Evolutionary conservation across 2,329 filamentous ascomycete species (phyloP).

Genomic region (Tolypocladium tundrense): DNA sequence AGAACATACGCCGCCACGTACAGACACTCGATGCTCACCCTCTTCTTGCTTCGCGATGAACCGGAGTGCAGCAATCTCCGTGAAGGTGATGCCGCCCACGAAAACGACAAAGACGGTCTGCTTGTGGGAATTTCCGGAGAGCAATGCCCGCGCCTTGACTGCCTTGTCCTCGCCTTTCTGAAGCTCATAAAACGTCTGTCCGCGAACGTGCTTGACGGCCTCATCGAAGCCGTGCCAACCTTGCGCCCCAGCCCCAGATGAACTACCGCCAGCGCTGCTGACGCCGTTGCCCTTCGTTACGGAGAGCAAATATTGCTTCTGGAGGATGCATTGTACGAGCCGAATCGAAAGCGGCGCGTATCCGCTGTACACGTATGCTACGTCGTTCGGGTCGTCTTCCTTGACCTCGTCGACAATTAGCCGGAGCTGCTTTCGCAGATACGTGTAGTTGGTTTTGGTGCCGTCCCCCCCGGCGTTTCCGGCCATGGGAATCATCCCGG

Average conservation of each 20-base stretch:
- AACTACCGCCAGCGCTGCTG: slow-evolving; percentile 12
- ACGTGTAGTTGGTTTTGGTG: slow-evolving; percentile 81
- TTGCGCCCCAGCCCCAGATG: slow-evolving; percentile 50
- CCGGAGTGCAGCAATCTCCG: slow-evolving; percentile 86
- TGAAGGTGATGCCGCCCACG: slow-evolving; percentile 91
- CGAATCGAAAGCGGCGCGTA: slow-evolving; percentile 90
- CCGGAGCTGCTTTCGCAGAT: slow-evolving; percentile 73
- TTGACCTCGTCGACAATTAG: slow-evolving; percentile 95
- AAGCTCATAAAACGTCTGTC: slow-evolving; percentile 81
- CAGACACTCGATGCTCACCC: slow-evolving; percentile 31
- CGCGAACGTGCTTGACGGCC: slow-evolving; percentile 74
- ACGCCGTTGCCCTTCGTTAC: slow-evolving; percentile 54
- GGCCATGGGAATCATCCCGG: slow-evolving; percentile 70
- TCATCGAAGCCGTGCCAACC: slow-evolving; percentile 95
- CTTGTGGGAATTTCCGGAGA: slow-evolving; percentile 67
- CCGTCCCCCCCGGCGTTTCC: slow-evolving; percentile 44
- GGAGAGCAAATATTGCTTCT: slow-evolving; percentile 73
- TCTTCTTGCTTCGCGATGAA: slow-evolving; percentile 82
- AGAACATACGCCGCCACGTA: slow-evolving; percentile 5
- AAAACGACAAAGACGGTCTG: slow-evolving; percentile 97
- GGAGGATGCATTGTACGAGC: slow-evolving; percentile 82
- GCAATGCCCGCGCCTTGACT: slow-evolving; percentile 70
- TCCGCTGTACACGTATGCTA: slow-evolving; percentile 96
- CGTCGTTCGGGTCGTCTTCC: slow-evolving; percentile 85
- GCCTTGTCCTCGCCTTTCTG: slow-evolving; percentile 93